Conservation (phyloP, 495 filamentous ascomycete genomes). For the Darksidea phi region DNA sequence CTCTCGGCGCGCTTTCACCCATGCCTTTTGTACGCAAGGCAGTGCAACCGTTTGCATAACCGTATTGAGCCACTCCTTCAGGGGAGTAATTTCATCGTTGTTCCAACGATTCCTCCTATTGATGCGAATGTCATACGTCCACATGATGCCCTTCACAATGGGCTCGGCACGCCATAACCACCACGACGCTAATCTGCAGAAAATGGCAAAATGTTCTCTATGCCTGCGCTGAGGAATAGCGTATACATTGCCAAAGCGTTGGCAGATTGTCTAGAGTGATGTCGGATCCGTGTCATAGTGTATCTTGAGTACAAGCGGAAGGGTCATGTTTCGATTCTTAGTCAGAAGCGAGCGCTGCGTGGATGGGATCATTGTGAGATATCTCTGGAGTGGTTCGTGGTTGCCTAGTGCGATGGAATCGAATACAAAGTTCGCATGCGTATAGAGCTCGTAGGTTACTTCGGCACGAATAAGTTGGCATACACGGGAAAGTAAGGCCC, state of each 20-base stretch:
- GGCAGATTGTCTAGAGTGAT: not conserved
- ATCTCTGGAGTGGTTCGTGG: not conserved
- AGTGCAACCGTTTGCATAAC: not conserved
- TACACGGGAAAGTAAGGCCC: constrained; percentile 3
- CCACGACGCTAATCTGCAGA: constrained; percentile 7
- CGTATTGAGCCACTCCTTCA: not conserved
- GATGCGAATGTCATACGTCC: not conserved
- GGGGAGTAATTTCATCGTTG: not conserved
- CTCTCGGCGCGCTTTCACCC: not conserved
- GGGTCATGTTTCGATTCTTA: not conserved
- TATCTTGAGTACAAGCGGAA: not conserved
- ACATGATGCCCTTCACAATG: not conserved
- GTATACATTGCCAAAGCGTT: not conserved
- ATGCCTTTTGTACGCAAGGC: not conserved
- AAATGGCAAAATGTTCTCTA: constrained; percentile 3
- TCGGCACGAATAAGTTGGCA: constrained; percentile 4
- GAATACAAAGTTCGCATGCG: not conserved
- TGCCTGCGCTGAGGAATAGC: not conserved
- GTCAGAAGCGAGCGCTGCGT: not conserved
- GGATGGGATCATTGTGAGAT: not conserved
- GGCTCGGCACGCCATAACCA: constrained; percentile 3
- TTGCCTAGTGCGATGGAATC: not conserved
- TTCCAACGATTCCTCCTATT: not conserved
- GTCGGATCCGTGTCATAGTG: not conserved
- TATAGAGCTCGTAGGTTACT: constrained; percentile 12